Conservation (phyloP, 2,329 filamentous ascomycete species). For the Endothia cerciana region DNA sequence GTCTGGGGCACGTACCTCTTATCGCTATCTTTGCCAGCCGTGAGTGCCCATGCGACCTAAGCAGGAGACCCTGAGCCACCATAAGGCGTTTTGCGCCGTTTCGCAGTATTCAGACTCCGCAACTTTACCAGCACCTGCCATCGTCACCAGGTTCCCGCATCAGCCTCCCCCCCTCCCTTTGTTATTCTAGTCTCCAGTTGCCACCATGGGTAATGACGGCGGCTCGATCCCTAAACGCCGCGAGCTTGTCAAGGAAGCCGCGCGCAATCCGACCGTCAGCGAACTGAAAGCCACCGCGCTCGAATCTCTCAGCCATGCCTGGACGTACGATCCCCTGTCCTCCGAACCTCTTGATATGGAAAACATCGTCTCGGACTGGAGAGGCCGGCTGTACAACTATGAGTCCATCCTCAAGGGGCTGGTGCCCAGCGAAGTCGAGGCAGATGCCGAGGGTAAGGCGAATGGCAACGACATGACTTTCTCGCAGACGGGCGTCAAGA, state of each 20-base stretch:
- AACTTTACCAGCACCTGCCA: background rate
- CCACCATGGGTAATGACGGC: slow-evolving; percentile 91
- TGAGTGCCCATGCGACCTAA: too few species aligned
- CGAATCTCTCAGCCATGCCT: slow-evolving; percentile 84
- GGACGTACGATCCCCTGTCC: slow-evolving; percentile 87
- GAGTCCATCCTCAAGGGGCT: slow-evolving; percentile 76
- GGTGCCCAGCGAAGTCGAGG: slow-evolving; percentile 64
- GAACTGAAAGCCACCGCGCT: slow-evolving; percentile 87
- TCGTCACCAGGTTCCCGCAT: background rate
- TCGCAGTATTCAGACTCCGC: slow-evolving; percentile 16
- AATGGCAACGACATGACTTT: slow-evolving; percentile 45
- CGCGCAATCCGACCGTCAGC: slow-evolving; percentile 77
- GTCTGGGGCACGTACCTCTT: background rate
- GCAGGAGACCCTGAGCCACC: too few species aligned
- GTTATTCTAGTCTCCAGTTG: background rate
- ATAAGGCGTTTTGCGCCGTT: slow-evolving; percentile 17
- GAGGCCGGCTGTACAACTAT: slow-evolving; percentile 90
- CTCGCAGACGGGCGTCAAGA: slow-evolving; percentile 66
- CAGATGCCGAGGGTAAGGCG: slow-evolving; percentile 57
- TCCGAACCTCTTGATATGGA: slow-evolving; percentile 69
- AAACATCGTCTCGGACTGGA: slow-evolving; percentile 80
- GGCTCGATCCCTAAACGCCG: slow-evolving; percentile 94
- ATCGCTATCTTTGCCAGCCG: slow-evolving; percentile 14
- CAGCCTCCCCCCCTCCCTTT: background rate
- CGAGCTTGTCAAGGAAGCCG: slow-evolving; percentile 93